Percentiles rank a stretch among this genome's conserved stretches.
phyloP scores from a whole-genome alignment of 768 basidiomycete species.

The Mycena sanguinolenta region DNA sequence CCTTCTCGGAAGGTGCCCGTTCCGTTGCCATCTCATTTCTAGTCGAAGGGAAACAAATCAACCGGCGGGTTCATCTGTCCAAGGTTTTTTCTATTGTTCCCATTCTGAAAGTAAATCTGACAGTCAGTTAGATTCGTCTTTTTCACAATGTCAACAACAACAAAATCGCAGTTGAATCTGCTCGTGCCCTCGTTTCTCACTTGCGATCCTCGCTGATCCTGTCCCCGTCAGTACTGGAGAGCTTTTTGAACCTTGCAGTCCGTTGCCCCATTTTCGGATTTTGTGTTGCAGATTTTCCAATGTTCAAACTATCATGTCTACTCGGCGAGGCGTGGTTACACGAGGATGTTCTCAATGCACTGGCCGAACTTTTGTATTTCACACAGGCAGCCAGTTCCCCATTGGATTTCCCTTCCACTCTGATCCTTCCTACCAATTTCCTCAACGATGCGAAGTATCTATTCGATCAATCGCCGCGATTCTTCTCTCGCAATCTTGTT shows the following conservation, averaged over 20 bases:
- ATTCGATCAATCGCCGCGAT: not conserved
- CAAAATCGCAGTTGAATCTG: no score
- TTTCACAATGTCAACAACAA: no score
- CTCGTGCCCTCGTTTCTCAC: no score
- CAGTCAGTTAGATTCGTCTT: no score
- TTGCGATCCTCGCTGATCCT: not conserved
- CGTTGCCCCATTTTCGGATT: not conserved
- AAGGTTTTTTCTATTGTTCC: no score
- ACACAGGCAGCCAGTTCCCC: not conserved
- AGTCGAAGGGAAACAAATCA: no score
- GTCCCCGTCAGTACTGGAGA: not conserved
- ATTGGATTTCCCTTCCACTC: not conserved
- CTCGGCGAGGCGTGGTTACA: conserved; percentile 22
- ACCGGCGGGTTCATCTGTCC: no score
- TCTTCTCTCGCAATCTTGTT: not conserved
- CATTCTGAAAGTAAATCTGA: no score
- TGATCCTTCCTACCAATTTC: conserved; percentile 6
- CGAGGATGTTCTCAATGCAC: conserved; percentile 21
- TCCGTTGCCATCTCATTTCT: no score
- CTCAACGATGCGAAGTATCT: conserved; percentile 1
- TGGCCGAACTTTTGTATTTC: conserved; percentile 13
- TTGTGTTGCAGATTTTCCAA: not conserved
- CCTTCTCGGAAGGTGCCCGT: no score
- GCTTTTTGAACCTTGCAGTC: conserved; percentile 5
- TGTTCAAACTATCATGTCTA: conserved; percentile 21